Evolutionary conservation across 148 eudicot genomes (phyloP).

Genomic region (Rhododendron griersonianum): DNA sequence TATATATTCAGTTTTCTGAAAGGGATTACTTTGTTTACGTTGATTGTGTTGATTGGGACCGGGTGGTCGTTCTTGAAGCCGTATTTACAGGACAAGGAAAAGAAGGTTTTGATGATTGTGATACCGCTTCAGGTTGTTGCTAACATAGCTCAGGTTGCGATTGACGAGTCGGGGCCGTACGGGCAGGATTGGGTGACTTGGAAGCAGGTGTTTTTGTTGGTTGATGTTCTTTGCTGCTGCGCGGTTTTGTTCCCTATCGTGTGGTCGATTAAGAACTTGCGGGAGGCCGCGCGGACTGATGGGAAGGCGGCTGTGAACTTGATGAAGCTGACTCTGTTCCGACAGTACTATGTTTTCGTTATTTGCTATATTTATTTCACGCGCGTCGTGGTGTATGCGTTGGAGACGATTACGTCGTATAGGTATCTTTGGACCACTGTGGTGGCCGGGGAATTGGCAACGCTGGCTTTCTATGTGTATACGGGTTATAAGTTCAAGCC

Average conservation of each 20-base stretch:
- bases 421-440: slow-evolving; percentile 63
- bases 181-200: slow-evolving; percentile 63
- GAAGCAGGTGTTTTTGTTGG: slow-evolving; percentile 75
- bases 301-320: slow-evolving; percentile 82
- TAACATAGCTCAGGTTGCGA: slow-evolving; percentile 65
- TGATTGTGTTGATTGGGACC: slow-evolving; percentile 84
- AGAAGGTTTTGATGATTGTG: slow-evolving; percentile 74
- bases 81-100: slow-evolving; percentile 66
- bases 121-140: slow-evolving; percentile 79
- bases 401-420: slow-evolving; percentile 71
- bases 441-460: slow-evolving; percentile 62
- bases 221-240: slow-evolving; percentile 73
- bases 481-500: slow-evolving; percentile 70
- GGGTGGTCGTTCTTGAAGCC: slow-evolving; percentile 91
- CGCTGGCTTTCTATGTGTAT: slow-evolving; percentile 60
- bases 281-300: slow-evolving; percentile 64
- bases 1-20: slow-evolving; percentile 63
- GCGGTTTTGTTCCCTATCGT: slow-evolving; percentile 78
- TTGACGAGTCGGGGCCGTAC: slow-evolving; percentile 65
- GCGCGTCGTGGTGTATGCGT: slow-evolving; percentile 62
- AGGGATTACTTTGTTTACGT: slow-evolving; percentile 54
- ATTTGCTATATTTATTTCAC: slow-evolving; percentile 79
- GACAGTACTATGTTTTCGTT: slow-evolving; percentile 72
- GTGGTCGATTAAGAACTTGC: slow-evolving; percentile 74
- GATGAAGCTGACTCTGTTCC: slow-evolving; percentile 65